Conservation (phyloP, 345 rosid species). For the Salix arbutifolia region DNA sequence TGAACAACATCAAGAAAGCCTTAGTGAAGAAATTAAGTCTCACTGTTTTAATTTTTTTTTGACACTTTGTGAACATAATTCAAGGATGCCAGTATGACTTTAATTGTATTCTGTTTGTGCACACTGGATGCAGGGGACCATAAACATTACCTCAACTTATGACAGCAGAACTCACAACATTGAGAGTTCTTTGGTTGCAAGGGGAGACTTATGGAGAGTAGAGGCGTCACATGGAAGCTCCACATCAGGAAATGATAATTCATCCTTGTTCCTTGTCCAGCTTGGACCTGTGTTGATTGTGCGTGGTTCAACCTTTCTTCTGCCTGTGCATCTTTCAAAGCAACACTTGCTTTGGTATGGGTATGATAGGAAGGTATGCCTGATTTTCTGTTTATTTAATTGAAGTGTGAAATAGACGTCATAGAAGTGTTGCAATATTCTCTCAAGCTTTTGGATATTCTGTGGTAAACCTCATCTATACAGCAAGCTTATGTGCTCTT, state of each 20-base stretch:
- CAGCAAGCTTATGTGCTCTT: background rate
- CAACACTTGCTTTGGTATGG: constrained; percentile 99
- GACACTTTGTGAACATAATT: background rate
- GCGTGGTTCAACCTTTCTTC: constrained; percentile 81
- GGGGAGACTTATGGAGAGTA: constrained; percentile 95
- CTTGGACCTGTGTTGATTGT: constrained; percentile 91
- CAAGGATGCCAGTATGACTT: background rate
- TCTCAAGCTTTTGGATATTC: background rate
- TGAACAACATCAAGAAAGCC: background rate
- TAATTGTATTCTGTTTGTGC: background rate
- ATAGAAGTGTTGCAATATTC: background rate
- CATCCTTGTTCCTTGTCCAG: constrained; percentile 85
- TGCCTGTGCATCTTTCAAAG: constrained; percentile 88
- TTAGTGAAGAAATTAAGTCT: background rate
- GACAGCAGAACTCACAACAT: constrained; percentile 66
- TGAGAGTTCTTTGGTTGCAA: constrained; percentile 75
- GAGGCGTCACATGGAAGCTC: constrained; percentile 76
- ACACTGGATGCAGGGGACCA: constrained; percentile 46
- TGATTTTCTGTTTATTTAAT: background rate
- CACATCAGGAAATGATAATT: constrained; percentile 56
- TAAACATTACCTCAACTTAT: constrained; percentile 75
- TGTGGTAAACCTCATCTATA: background rate
- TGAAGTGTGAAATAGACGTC: background rate
- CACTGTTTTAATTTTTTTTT: background rate
- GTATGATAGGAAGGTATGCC: constrained; percentile 86